Percentiles rank a stretch among this genome's conserved stretches.
phyloP scores from a whole-genome alignment of 176 grass and related monocot genomes.

The Coix lacrymajobi region DNA sequence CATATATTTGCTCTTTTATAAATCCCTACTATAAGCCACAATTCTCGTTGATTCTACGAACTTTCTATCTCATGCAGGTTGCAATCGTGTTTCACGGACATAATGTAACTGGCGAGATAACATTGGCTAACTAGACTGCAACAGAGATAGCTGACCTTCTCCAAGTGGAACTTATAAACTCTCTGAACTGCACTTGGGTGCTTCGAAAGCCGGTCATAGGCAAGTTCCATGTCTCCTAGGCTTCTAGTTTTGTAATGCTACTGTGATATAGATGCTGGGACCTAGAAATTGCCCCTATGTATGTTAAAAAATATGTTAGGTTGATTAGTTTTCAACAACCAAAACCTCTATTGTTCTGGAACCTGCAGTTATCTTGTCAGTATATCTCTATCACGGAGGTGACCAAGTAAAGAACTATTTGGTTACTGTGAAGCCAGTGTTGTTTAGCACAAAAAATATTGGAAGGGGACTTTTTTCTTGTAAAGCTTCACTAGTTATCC shows the following conservation, averaged over 20 bases:
- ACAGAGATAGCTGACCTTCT: not conserved
- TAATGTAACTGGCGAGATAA: not conserved
- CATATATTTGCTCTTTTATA: not conserved
- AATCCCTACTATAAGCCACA: not conserved
- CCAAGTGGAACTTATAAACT: not conserved
- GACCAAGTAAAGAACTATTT: not conserved
- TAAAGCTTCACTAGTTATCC: not conserved
- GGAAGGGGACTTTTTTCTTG: not conserved
- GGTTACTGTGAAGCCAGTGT: not conserved
- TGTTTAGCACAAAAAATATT: conserved; percentile 1
- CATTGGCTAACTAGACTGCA: not conserved
- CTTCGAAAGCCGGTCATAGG: not conserved
- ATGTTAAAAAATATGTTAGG: not conserved
- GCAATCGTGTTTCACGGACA: not conserved
- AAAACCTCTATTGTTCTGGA: conserved; percentile 1
- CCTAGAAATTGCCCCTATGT: not conserved
- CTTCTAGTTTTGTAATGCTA: not conserved
- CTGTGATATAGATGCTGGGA: not conserved
- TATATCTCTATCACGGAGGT: not conserved
- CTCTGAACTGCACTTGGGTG: not conserved
- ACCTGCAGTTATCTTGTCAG: not conserved
- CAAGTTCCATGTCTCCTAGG: not conserved
- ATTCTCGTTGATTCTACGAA: not conserved
- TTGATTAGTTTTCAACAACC: conserved; percentile 1
- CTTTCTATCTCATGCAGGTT: not conserved